Percentiles rank a stretch among this genome's conserved stretches.
These are phyloP conservation scores for Cercospora beticola DNA, from an alignment of 2,329 filamentous ascomycete species.

Conservation along the genomic window DNA sequence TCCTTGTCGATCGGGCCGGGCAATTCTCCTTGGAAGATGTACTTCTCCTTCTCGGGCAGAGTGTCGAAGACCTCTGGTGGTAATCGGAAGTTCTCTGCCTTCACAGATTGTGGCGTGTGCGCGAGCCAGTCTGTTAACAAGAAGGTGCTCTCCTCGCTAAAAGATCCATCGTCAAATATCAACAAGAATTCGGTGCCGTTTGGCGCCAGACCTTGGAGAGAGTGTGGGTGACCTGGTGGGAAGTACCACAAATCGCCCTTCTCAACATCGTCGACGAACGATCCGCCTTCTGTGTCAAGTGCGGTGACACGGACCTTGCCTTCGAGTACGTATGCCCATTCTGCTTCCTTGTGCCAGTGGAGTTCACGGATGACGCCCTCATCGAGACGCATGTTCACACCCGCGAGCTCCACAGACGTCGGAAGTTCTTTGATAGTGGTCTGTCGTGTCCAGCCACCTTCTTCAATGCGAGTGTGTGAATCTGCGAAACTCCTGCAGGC, in stretches of 20 bases:
- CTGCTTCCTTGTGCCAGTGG: constrained; percentile 78
- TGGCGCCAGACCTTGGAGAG: constrained; percentile 67
- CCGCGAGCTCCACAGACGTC: constrained; percentile 67
- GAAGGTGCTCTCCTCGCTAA: constrained; percentile 68
- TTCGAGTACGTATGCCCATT: constrained; percentile 71
- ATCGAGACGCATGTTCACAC: constrained; percentile 76
- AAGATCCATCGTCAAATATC: constrained; percentile 60
- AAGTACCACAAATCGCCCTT: constrained; percentile 82
- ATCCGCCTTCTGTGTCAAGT: constrained; percentile 72
- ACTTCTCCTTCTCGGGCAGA: constrained; percentile 66
- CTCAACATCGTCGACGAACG: constrained; percentile 72
- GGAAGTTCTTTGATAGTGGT: constrained; percentile 66
- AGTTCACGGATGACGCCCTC: constrained; percentile 72
- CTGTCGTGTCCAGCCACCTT: constrained; percentile 75
- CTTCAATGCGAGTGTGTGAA: constrained; percentile 55
- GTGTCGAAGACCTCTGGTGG: constrained; percentile 68
- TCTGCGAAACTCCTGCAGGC: constrained; percentile 43
- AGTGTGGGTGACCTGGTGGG: constrained; percentile 73
- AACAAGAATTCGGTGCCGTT: constrained; percentile 63
- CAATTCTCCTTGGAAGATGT: constrained; percentile 69
- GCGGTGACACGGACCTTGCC: constrained; percentile 70
- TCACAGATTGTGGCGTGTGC: constrained; percentile 69
- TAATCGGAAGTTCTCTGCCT: constrained; percentile 74
- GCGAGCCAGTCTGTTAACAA: constrained; percentile 72
- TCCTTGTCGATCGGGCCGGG: constrained; percentile 67